phyloP scores from a whole-genome alignment of 2,329 filamentous ascomycete genomes.

The Coleophoma eucalyptorum region DNA sequence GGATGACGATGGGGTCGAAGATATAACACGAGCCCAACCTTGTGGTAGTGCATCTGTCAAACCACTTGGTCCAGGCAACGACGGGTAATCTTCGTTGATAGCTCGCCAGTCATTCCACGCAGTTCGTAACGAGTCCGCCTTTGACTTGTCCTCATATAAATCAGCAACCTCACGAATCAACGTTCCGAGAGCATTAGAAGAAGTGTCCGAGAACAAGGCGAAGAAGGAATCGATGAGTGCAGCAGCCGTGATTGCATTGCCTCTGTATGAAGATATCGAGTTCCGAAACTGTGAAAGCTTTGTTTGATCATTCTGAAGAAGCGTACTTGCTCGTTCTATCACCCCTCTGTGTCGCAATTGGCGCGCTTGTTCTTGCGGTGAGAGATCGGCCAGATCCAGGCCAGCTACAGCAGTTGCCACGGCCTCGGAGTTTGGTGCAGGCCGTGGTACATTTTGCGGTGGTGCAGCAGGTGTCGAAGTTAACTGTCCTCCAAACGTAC shows the following conservation, averaged over 20 bases:
- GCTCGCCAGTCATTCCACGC: conserved; percentile 96
- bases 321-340: conserved; percentile 75
- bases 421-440: conserved; percentile 15
- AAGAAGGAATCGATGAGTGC: conserved; percentile 87
- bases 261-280: conserved; percentile 75
- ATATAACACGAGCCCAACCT: conserved; percentile 21
- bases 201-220: conserved; percentile 73
- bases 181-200: conserved; percentile 78
- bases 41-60: conserved; percentile 41
- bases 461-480: conserved; percentile 44
- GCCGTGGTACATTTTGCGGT: conserved; percentile 24
- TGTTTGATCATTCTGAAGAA: conserved; percentile 71
- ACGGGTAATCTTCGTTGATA: conserved; percentile 94
- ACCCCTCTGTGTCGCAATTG: conserved; percentile 78
- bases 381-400: conserved; percentile 49
- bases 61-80: conserved; percentile 71
- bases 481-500: conserved; percentile 82
- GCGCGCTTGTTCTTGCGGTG: conserved; percentile 77
- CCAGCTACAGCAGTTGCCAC: conserved; percentile 39
- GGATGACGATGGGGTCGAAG: conserved; percentile 20
- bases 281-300: conserved; percentile 78
- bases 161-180: conserved; percentile 89
- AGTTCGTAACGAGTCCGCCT: conserved; percentile 69
- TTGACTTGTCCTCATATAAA: conserved; percentile 79
- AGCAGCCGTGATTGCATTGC: conserved; percentile 63